Evolutionary conservation across 1,139 yeast genomes (phyloP).

Genomic region (Scheffersomyces segobiensis): DNA sequence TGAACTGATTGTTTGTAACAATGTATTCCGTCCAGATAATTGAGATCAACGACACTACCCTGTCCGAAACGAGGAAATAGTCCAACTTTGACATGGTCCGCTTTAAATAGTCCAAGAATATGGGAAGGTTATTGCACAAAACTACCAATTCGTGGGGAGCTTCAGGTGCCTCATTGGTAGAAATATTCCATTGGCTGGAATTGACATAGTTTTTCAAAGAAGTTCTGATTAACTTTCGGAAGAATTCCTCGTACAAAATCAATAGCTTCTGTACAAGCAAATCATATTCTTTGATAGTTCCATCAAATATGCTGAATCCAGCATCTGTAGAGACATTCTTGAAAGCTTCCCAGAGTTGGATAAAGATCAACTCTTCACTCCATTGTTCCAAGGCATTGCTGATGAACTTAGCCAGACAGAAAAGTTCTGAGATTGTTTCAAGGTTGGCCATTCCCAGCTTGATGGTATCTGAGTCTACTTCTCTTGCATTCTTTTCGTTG

Average conservation of each 20-base stretch:
- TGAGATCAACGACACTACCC: slow-evolving; percentile 49
- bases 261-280: slow-evolving; percentile 39
- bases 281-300: slow-evolving; percentile 49
- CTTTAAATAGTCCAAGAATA: slow-evolving; percentile 35
- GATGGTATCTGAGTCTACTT: slow-evolving; percentile 33
- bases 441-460: slow-evolving; percentile 49
- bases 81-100: slow-evolving; percentile 29
- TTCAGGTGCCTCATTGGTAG: slow-evolving; percentile 13
- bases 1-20: slow-evolving; percentile 65
- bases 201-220: slow-evolving; percentile 55
- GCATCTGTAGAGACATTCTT: slow-evolving; percentile 24
- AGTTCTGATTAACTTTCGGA: slow-evolving; percentile 51
- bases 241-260: slow-evolving; percentile 41
- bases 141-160: slow-evolving; percentile 35
- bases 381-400: slow-evolving; percentile 56
- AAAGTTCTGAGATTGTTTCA: slow-evolving; percentile 56
- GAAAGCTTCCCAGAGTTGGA: slow-evolving; percentile 59
- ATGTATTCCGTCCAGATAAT: slow-evolving; percentile 56
- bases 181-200: slow-evolving; percentile 34
- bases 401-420: slow-evolving; percentile 60
- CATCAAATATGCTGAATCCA: slow-evolving; percentile 55
- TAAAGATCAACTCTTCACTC: slow-evolving; percentile 65
- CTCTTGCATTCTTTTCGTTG: slow-evolving; percentile 28
- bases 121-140: slow-evolving; percentile 35
- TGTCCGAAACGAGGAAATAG: slow-evolving; percentile 30